These are phyloP conservation scores for Trametes elegans DNA, from an alignment of 768 basidiomycete genomes.

Conservation along the genomic window DNA sequence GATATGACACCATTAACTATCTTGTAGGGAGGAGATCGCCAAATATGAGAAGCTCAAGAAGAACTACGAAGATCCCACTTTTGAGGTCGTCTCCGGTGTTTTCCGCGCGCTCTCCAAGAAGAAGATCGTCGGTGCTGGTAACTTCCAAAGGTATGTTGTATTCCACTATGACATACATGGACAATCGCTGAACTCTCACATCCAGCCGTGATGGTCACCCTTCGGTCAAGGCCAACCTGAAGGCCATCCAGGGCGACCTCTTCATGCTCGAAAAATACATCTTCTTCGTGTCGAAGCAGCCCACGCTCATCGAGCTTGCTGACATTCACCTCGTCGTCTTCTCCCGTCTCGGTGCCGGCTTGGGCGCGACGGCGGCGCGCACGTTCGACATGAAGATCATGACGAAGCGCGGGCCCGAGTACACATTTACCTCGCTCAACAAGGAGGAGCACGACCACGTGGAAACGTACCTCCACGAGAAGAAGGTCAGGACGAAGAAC, in stretches of 20 bases:
- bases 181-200: not conserved
- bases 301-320: constrained; percentile 83
- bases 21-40: constrained; percentile 65
- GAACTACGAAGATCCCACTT: constrained; percentile 93
- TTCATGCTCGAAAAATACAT: constrained; percentile 98
- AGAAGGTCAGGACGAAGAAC: constrained; percentile 93
- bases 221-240: constrained; percentile 97
- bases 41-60: constrained; percentile 86
- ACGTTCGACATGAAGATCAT: constrained; percentile 94
- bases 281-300: constrained; percentile 97
- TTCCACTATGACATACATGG: not conserved
- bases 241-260: constrained; percentile 94
- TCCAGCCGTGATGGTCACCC: constrained; percentile 82
- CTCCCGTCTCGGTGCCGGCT: constrained; percentile 87
- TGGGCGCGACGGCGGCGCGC: constrained; percentile 78
- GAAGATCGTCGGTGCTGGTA: constrained; percentile 86
- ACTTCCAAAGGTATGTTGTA: constrained; percentile 70
- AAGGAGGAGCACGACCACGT: constrained; percentile 93
- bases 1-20: not conserved
- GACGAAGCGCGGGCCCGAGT: constrained; percentile 79
- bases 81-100: constrained; percentile 90
- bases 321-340: constrained; percentile 91
- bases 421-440: constrained; percentile 89
- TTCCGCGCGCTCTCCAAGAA: constrained; percentile 90
- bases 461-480: constrained; percentile 81